These are phyloP conservation scores for Botrytis fabae DNA, from an alignment of 2,329 filamentous ascomycete species.

Conservation along the genomic window DNA sequence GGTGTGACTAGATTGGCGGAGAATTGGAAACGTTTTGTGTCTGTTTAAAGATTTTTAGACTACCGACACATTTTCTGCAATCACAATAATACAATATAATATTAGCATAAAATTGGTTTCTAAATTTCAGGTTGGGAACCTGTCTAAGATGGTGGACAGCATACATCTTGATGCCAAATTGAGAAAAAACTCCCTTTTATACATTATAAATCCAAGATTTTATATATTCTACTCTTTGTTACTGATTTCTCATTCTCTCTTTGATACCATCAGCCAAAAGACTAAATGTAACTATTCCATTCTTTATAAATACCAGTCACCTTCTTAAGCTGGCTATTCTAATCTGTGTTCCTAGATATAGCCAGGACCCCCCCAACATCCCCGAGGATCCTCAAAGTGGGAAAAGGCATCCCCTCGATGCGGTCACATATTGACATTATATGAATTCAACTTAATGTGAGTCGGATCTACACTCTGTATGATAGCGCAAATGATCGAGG, in stretches of 20 bases:
- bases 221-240: not conserved
- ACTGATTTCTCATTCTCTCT: not conserved
- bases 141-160: not conserved
- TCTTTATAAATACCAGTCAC: not conserved
- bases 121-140: too few relatives aligned
- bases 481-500: not conserved
- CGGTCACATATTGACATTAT: not conserved
- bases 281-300: not conserved
- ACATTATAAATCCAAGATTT: not conserved
- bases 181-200: not conserved
- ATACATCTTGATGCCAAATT: not conserved
- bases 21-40: constrained; percentile 75
- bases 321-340: not conserved
- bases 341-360: not conserved
- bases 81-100: not conserved
- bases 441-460: not conserved
- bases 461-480: not conserved
- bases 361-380: not conserved
- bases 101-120: not conserved
- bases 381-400: not conserved
- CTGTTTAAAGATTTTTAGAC: constrained; percentile 16
- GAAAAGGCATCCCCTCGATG: not conserved
- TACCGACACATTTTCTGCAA: not conserved
- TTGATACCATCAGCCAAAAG: not conserved
- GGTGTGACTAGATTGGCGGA: constrained; percentile 66